Evolutionary conservation across 176 grass and related monocot species (phyloP), one percentile per base, ranked within the genome.

Genomic region (Rhipidocladum racemiflorum): DNA sequence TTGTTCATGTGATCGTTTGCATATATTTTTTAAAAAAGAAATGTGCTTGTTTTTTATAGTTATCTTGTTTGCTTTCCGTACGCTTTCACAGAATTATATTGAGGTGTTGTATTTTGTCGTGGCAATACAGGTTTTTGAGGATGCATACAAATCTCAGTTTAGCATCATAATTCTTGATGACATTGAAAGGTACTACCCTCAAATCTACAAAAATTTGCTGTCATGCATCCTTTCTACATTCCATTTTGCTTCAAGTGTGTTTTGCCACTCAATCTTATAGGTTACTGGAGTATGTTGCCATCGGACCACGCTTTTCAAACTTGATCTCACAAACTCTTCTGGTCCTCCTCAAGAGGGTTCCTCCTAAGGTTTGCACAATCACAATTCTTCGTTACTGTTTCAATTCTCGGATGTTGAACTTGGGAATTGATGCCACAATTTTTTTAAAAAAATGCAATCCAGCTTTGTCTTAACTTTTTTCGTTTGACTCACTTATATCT

Each of bases 131-230:
- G 96, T 99, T 72, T 99, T 99, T 74, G 96, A 99, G 87, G 96
- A 99, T 88, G 96, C 96, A 75, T 99, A 99, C 55, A 99, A 89
- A 91, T 99, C 96, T 79, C 90, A 93, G 74, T 85, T 95, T 51
- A 95, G 96, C 76, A 91, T 99, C 78, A 95, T 99, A 88, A 88
- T 99, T 91, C 96, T 99, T 82, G 96, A 95, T 67, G 96, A 93
- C 70, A 93, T 99, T 23, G 81, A 83, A 87, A 82, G 75, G 86
- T 88, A 88, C 18, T 83, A 77, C 43, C 15, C 25, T 71, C 39
- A 64, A 72, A 39, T 46, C 46, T 76, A 65, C 59, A 72, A 72
- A 70, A 15, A 4, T 40, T 34, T 4, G 17, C 8, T 67, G 49
- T 8, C 39, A 71, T 42, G 29, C 34, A 25, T 64, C 53, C 16